Conservation (phyloP, 2,329 filamentous ascomycete genomes). For the Elsinoe perseae region DNA sequence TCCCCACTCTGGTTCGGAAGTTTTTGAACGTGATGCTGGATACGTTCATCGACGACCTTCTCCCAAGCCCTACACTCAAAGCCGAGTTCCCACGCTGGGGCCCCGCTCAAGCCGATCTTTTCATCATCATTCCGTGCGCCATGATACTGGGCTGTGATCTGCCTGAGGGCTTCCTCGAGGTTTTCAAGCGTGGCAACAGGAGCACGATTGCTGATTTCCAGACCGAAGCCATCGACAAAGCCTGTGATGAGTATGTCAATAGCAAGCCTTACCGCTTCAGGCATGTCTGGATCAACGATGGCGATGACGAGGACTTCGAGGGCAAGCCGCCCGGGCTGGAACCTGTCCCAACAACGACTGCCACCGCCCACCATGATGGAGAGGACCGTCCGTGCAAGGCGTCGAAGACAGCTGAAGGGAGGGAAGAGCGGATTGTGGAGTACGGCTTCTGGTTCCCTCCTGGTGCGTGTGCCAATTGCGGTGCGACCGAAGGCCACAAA, state of each 20-base stretch:
- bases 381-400: neutral
- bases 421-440: neutral
- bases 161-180: neutral
- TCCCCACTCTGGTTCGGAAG: neutral
- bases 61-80: neutral
- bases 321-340: neutral
- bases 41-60: neutral
- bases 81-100: neutral
- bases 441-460: neutral
- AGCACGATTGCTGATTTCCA: neutral
- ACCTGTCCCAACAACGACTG: neutral
- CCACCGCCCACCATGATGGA: neutral
- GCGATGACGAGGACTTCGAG: too few species aligned
- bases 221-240: neutral
- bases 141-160: neutral
- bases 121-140: neutral
- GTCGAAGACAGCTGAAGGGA: too few species aligned
- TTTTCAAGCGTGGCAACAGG: neutral
- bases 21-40: neutral
- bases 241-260: neutral
- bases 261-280: neutral
- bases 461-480: neutral
- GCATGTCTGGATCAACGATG: too few species aligned
- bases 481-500: neutral
- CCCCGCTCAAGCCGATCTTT: neutral